Base-by-base conservation (phyloP, 306 rosid species). In the Geum urbanum region DNA sequence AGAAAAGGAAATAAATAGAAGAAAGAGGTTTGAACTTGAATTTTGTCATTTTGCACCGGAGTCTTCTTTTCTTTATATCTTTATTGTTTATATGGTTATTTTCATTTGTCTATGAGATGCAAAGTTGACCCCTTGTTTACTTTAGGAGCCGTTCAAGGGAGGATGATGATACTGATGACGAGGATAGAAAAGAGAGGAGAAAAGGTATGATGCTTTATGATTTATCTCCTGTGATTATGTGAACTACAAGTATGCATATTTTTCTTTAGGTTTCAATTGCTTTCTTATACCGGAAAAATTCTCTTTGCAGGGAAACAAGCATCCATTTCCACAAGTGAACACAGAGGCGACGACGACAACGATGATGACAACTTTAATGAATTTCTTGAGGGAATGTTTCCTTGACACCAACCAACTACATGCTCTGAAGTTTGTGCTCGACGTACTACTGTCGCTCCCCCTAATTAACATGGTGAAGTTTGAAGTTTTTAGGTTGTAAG, bases 361-460 rank as follows among this genome's bases (percentile, higher is more conserved):
- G 87, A 86, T 24, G 85, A 84, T 16, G 89, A 86, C 51, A 79
- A 78, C 45, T 80, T 89, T 27, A 86, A 88, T 4, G 95, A 89
- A 76, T 89, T 73, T 85, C 92, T 89, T 11, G 87, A 86, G 86
- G 98, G 90, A 68, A 88, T 92, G 96, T 92, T 92, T 80, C 98
- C 88, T 54, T 92, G 84, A 87, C 27, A 13, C 8, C n/a, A 47
- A 62, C 53, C 15, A 52, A 43, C 16, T 52, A 45, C 41, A 35
- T 27, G 66, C 63, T 3, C 54, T 51, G 50, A 8, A 7, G 39
- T 47, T 20, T 7, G 4, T 43, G 41, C 18, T 6, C 1, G 18
- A 39, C 37, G 37, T 32, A 32, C 37, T 10, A 58, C 19, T 58
- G 15, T 22, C 7, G 4, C 47, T 63, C 9, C 45, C 20, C 6